Conservation (phyloP, 2,329 filamentous ascomycete genomes). For the Alternaria sp. region DNA sequence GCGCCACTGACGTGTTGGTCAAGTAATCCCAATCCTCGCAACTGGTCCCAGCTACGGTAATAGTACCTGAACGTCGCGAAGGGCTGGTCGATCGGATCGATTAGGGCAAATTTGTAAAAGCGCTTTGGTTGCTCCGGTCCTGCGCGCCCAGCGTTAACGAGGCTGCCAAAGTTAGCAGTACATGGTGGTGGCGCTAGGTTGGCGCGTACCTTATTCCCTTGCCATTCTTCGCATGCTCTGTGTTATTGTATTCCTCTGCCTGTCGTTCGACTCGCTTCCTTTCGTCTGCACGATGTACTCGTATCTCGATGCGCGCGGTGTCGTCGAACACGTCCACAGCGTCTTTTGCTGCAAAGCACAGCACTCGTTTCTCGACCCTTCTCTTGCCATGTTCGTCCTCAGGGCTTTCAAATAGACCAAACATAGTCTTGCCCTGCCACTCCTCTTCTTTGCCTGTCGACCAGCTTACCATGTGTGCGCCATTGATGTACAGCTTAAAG, state of each 20-base stretch:
- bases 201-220: slow-evolving; percentile 43
- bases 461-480: slow-evolving; percentile 54
- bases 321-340: slow-evolving; percentile 30
- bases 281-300: slow-evolving; percentile 52
- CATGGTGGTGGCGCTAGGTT: not conserved
- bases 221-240: slow-evolving; percentile 24
- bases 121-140: slow-evolving; percentile 52
- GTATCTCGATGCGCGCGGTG: slow-evolving; percentile 51
- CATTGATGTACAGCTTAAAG: slow-evolving; percentile 58
- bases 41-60: slow-evolving; percentile 45
- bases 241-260: slow-evolving; percentile 34
- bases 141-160: slow-evolving; percentile 50
- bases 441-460: slow-evolving; percentile 52
- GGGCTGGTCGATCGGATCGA: slow-evolving; percentile 59
- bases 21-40: slow-evolving; percentile 34
- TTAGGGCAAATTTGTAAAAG: slow-evolving; percentile 59
- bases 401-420: slow-evolving; percentile 51
- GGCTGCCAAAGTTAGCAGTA: slow-evolving; percentile 36
- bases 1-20: slow-evolving; percentile 16
- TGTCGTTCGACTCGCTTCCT: slow-evolving; percentile 49
- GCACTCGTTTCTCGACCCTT: slow-evolving; percentile 52
- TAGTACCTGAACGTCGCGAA: slow-evolving; percentile 57
- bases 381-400: slow-evolving; percentile 39
- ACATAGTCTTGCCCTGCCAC: slow-evolving; percentile 57
- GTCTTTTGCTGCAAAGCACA: slow-evolving; percentile 48